Evolutionary conservation across 1,139 yeast species (phyloP).

Genomic region (Zygosaccharomyces sapae): DNA sequence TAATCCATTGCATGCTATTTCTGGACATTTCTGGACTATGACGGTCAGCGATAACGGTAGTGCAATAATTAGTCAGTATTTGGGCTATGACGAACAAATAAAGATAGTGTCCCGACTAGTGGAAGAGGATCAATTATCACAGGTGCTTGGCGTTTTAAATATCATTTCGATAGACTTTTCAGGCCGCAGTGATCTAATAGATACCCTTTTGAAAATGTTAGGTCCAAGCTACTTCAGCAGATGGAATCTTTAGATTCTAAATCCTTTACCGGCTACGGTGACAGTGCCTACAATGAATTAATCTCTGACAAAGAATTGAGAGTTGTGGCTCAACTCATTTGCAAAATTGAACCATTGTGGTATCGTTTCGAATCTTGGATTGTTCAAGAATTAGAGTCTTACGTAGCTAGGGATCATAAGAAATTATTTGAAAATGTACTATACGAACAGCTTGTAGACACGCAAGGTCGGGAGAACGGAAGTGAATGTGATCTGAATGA

Average conservation of each 20-base stretch:
- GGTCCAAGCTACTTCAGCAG: slow-evolving; percentile 1
- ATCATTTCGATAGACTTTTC: slow-evolving; percentile 13
- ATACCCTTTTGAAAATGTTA: neutral
- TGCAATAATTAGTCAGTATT: slow-evolving; percentile 3
- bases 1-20: neutral
- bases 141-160: slow-evolving; percentile 19
- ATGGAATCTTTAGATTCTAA: slow-evolving; percentile 6
- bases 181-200: neutral
- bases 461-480: neutral
- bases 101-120: slow-evolving; percentile 20
- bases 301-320: slow-evolving; percentile 6
- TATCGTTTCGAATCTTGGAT: slow-evolving; percentile 13
- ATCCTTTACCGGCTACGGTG: slow-evolving; percentile 5
- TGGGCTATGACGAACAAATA: slow-evolving; percentile 10
- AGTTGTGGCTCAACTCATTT: slow-evolving; percentile 13
- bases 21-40: too few species aligned
- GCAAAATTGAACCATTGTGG: slow-evolving; percentile 11
- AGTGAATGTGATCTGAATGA: neutral
- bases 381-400: slow-evolving; percentile 6
- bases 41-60: neutral
- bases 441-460: slow-evolving; percentile 7
- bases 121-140: slow-evolving; percentile 13
- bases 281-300: neutral
- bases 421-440: slow-evolving; percentile 14
- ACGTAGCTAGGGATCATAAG: slow-evolving; percentile 7